Conservation (phyloP, 306 rosid species). For the Arachis hypogaea region DNA sequence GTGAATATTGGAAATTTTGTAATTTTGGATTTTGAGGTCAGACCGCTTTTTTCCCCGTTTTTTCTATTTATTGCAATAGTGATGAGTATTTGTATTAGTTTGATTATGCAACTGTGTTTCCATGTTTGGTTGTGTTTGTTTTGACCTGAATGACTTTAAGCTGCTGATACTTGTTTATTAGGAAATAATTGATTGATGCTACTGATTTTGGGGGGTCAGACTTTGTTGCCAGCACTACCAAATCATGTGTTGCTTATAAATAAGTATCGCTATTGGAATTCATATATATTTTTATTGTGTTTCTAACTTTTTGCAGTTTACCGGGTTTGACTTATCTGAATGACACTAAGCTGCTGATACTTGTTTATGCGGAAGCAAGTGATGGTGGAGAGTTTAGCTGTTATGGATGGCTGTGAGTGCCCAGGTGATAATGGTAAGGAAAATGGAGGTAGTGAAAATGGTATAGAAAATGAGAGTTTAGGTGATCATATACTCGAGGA, state of each 20-base stretch:
- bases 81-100: neutral
- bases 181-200: neutral
- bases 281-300: conserved; percentile 13
- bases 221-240: neutral
- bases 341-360: conserved; percentile 36
- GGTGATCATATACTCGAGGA: conserved; percentile 59
- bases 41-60: conserved; percentile 2
- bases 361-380: conserved; percentile 23
- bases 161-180: neutral
- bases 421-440: conserved; percentile 41
- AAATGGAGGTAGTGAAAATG: conserved; percentile 42
- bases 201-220: neutral
- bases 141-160: neutral
- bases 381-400: conserved; percentile 42
- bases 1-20: conserved; percentile 12
- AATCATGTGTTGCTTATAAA: neutral
- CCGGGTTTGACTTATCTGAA: conserved; percentile 21
- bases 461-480: conserved; percentile 44
- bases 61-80: neutral
- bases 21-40: neutral
- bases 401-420: conserved; percentile 44
- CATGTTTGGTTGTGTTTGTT: neutral
- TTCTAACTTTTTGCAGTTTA: conserved; percentile 28
- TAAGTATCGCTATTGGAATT: neutral
- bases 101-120: neutral